Percentiles rank a stretch among this genome's conserved stretches.
Conservation (phyloP, 768 basidiomycete genomes). For the Neoboletus brunneissimus region DNA sequence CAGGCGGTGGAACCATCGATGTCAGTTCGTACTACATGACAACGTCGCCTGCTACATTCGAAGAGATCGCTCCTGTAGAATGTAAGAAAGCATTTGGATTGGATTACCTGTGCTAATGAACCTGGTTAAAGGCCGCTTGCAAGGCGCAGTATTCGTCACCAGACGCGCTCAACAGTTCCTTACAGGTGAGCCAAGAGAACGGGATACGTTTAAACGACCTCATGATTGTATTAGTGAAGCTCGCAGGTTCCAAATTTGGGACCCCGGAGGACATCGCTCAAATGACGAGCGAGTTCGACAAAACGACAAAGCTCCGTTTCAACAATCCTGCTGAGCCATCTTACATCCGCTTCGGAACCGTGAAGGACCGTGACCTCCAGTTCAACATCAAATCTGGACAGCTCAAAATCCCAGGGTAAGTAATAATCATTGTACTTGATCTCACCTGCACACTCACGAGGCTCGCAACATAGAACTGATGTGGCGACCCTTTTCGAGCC, state of each 20-base stretch:
- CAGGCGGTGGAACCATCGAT: conserved; percentile 62
- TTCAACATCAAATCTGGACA: conserved; percentile 46
- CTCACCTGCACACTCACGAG: neutral
- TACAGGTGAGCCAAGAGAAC: conserved; percentile 27
- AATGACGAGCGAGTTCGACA: conserved; percentile 45
- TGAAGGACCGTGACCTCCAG: conserved; percentile 38
- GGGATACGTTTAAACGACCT: neutral
- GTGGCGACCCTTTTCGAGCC: conserved; percentile 33
- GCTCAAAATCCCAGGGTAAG: conserved; percentile 41
- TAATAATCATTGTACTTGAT: no score
- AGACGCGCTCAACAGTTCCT: conserved; percentile 41
- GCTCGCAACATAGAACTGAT: conserved; percentile 19
- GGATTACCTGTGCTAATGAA: neutral
- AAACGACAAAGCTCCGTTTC: conserved; percentile 46
- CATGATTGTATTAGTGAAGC: conserved; percentile 32
- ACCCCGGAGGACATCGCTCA: conserved; percentile 39
- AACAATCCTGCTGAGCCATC: conserved; percentile 37
- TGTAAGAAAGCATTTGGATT: conserved; percentile 31
- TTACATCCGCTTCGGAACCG: conserved; percentile 48
- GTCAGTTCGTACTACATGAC: conserved; percentile 51
- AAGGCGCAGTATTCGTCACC: conserved; percentile 52
- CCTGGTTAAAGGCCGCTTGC: conserved; percentile 41
- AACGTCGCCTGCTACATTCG: conserved; percentile 33
- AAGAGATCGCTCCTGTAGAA: conserved; percentile 48
- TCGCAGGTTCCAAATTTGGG: conserved; percentile 40